Evolutionary conservation across 805 yeast genomes (phyloP), one percentile per base, ranked within the genome.

Genomic region (Saturnispora sanitii): DNA sequence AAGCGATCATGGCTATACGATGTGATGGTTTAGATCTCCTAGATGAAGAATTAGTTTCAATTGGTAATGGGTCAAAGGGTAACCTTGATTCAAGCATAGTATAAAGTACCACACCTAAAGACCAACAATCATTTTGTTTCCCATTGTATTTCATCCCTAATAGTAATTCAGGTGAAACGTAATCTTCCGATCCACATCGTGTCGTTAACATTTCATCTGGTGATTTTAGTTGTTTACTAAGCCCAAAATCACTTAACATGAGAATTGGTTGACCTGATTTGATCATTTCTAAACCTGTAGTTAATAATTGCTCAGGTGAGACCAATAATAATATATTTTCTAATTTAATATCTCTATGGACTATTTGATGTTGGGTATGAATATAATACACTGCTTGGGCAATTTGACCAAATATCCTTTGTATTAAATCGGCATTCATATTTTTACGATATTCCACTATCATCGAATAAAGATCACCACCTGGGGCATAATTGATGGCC

Each of bases 161-260:
- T 29, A 92, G 64, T 19, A 92, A 62, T 55, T 92, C 99, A 0
- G 98, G 99, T 0, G 96, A 81, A 6, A 92, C 95, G 53, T 92
- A 92, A 57, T 92, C 98, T 47, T 85, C 96, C 1, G 95, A 84
- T 0, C 99, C 98, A 59, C 98, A 92, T 45, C 97, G 64, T 1
- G 97, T 90, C 2, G 83, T 71, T 20, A 94, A 67, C 43, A 80
- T 51, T 20, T 86, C 82, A 48, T 73, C 66, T 1, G 65, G 68
- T 1, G 75, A 71, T 37, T 71, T 76, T 19, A 90, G 70, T 37
- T 68, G 65, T 50, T 86, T 79, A 9, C 95, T 80, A 21, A 92
- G 69, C 0, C 99, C 98, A 61, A 92, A 81, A 65, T 92, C 99
- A 0, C 94, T 79, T 25, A 87, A 58, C 13, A 76, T 78, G 2